Base-by-base conservation (phyloP, 306 rosid genomes). In the Malus sieversii region DNA sequence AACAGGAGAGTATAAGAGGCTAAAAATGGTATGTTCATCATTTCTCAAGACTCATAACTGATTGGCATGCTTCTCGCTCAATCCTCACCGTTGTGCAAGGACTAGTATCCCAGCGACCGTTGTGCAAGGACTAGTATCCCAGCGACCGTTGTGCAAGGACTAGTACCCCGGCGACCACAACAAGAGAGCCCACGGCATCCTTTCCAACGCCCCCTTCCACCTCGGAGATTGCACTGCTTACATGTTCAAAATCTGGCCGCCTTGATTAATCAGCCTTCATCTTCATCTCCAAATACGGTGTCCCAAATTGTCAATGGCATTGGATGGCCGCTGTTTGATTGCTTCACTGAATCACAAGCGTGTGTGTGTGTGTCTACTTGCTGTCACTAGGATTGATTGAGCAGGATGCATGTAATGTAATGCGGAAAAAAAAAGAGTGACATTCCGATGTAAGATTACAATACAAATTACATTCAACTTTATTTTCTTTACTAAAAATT, bases 181-280 rank as follows among this genome's bases (percentile, higher is more conserved):
- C 88, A 92, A 92, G 86, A 87, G 96, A 82, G 97, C 88, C 12
- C 85, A 92, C 57, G 96, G 97, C 30, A 78, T 75, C 57, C 60
- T 46, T 27, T 6, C 89, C 23, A 91, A 90, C 75, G 84, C 30
- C 53, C 29, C 92, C 59, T 90, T 90, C 72, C 48, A 4, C 0
- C 76, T 92, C 59, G 96, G 96, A 5, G 76, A 83, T 72, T 79
- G 86, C 81, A 85, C 48, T 73, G 90, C 93, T 81, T 89, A 86
- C 87, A 90, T 80, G 82, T 90, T 93, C 82, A 86, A 69, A 83
- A 80, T 83, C 84, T 80, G 82, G 30, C 46, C 69, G 30, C 8
- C 29, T 58, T 58, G 63, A 48, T 44, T 82, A 7, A 19, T 72
- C 86, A 30, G 46, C 71, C 71, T 27, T 45, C 6, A 46, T 59